Conservation (phyloP, 257 asterid genomes). For the Agastache rugosa region DNA sequence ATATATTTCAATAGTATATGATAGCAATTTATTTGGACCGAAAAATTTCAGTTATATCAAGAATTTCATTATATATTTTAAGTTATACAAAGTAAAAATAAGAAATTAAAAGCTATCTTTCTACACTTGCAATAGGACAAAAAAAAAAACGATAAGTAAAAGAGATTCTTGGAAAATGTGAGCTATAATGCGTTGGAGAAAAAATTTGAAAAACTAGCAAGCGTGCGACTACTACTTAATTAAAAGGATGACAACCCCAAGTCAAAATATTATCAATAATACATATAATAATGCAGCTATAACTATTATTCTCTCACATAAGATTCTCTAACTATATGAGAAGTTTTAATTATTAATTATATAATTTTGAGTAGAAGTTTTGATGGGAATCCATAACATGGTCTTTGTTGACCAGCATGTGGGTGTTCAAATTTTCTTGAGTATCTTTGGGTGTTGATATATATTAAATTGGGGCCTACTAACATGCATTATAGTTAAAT, state of each 20-base stretch:
- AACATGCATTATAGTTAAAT: constrained; percentile 54
- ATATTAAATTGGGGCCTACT: constrained; percentile 54
- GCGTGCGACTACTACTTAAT: not conserved
- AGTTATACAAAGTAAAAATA: no score
- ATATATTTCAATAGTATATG: no score
- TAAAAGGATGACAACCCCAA: constrained; percentile 1
- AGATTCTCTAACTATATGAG: constrained; percentile 36
- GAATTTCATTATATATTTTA: no score
- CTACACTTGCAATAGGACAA: not conserved
- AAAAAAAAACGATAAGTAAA: not conserved
- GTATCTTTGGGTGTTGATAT: constrained; percentile 42
- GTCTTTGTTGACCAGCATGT: constrained; percentile 58
- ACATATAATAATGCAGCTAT: constrained; percentile 15
- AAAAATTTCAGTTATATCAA: no score
- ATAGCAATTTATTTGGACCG: no score
- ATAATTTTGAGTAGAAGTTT: constrained; percentile 19
- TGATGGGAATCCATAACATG: constrained; percentile 52
- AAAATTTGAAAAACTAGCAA: not conserved
- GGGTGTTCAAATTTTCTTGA: constrained; percentile 41
- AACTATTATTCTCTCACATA: constrained; percentile 30
- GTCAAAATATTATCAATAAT: constrained; percentile 32
- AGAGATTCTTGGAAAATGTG: not conserved
- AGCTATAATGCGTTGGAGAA: constrained; percentile 7
- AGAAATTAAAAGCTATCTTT: no score
- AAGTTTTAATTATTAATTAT: constrained; percentile 21